These are phyloP conservation scores for Picochlorum sp. DNA, from an alignment of 139 green algal genomes.

Conservation along the genomic window DNA sequence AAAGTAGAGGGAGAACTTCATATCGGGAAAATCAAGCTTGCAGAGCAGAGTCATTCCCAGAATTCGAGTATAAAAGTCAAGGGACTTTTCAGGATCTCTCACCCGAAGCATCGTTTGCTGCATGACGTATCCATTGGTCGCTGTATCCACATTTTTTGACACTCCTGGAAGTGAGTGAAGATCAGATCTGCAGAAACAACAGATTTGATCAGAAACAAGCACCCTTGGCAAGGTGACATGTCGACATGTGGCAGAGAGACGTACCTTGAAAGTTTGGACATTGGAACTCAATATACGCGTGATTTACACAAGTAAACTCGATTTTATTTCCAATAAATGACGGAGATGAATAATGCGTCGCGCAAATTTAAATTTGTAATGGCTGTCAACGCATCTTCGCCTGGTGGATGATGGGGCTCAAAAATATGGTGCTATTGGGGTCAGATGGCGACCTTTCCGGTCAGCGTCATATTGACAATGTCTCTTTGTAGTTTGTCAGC, in stretches of 20 bases:
- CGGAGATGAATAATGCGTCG: no score
- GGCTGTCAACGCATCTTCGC: background rate
- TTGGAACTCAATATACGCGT: background rate
- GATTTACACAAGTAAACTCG: no score
- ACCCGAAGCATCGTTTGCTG: slow-evolving; percentile 85
- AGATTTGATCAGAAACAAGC: no score
- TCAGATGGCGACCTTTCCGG: background rate
- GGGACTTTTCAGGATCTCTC: slow-evolving; percentile 53
- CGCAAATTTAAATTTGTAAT: no score
- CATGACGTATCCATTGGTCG: slow-evolving; percentile 59
- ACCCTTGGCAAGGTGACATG: no score
- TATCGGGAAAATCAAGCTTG: slow-evolving; percentile 71
- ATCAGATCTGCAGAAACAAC: background rate
- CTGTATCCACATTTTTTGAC: slow-evolving; percentile 17
- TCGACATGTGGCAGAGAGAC: no score
- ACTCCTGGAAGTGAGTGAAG: slow-evolving; percentile 24
- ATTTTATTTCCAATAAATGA: no score
- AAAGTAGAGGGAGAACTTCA: slow-evolving; percentile 81
- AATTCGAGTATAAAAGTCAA: slow-evolving; percentile 84
- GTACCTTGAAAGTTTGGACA: slow-evolving; percentile 8
- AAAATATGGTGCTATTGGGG: background rate
- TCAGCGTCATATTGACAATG: background rate
- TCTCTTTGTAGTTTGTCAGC: background rate
- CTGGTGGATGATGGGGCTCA: no score
- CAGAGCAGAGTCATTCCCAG: slow-evolving; percentile 49